Evolutionary conservation across 768 basidiomycete genomes (phyloP), one percentile per base, ranked within the genome.

Genomic region (Kwoniella botswanensis): DNA sequence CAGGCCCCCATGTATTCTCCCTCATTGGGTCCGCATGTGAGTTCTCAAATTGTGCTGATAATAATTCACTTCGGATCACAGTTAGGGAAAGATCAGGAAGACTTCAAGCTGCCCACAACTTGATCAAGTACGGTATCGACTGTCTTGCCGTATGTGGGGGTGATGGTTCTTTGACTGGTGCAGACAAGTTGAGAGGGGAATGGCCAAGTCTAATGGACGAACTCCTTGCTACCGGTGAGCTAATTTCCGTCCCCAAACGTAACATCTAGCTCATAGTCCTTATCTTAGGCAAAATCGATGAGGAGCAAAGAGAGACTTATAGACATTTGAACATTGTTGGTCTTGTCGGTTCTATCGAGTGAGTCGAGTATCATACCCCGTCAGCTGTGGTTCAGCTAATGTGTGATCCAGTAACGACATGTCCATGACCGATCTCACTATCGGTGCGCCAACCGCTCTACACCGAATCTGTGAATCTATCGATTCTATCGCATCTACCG

Each of bases 401-500:
- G 7, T n/a, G 3, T 41, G 21, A 6, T 4, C 6, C 71, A 82
- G 82, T 85, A 99, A 99, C 79, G 97, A 98, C 82, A 98, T 99
- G 95, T 92, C 92, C 17, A 87, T 96, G 88, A 98, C 97, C 21
- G 94, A 98, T 84, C 84, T 97, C 79, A 99, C 97, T 7, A 98
- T 98, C 79, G 97, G 96, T 59, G 96, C 94, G 1, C 90, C 93
- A 0, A 99, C 96, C 2, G 96, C 96, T 21, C 86, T 99, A 46
- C 94, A 96, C 75, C 89, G 97, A 53, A 98, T 98, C 66, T 98
- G 97, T 84, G 97, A 98, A 84, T 90, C 94, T 29, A 92, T 99
- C 83, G 97, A 99, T 82, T 96, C 94, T 74, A 98, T 99, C 84
- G 96, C 94, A 77, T 95, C 94, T 4, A 98, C 97, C 9, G 97